Evolutionary conservation across 257 asterid genomes (phyloP).

Genomic region (Parsonsia alboflavescens): DNA sequence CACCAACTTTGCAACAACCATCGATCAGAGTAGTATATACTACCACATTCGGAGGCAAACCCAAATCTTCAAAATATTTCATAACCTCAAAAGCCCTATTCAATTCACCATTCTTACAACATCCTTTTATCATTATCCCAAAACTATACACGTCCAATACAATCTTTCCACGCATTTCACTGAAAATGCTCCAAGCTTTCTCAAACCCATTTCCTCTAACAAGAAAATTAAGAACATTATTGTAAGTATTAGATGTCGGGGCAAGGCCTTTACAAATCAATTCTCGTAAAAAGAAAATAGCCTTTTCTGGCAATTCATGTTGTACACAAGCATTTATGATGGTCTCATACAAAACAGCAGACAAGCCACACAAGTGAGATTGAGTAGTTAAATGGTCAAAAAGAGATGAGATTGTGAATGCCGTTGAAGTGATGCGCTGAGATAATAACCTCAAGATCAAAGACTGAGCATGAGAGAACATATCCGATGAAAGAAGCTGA

Average conservation of each 20-base stretch:
- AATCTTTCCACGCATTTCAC: conserved; percentile 30
- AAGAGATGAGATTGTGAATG: conserved; percentile 45
- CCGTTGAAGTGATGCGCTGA: conserved; percentile 41
- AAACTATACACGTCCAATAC: conserved; percentile 54
- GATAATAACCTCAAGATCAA: conserved; percentile 46
- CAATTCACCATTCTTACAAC: conserved; percentile 48
- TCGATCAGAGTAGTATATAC: conserved; percentile 62
- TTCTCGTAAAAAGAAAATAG: conserved; percentile 33
- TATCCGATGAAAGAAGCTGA: conserved; percentile 45
- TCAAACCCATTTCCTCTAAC: conserved; percentile 29
- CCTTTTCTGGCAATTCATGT: conserved; percentile 37
- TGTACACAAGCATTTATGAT: conserved; percentile 46
- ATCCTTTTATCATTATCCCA: conserved; percentile 73
- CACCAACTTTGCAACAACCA: conserved; percentile 59
- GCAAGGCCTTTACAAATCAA: conserved; percentile 42
- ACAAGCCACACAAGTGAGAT: conserved; percentile 10
- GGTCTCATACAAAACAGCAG: conserved; percentile 43
- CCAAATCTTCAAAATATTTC: conserved; percentile 34
- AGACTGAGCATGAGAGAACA: conserved; percentile 43
- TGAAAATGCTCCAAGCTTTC: conserved; percentile 42
- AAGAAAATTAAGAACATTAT: conserved; percentile 37
- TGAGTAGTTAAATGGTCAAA: conserved; percentile 34
- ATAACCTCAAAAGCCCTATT: conserved; percentile 44
- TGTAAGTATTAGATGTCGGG: conserved; percentile 47
- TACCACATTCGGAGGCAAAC: conserved; percentile 57